Percentiles rank a stretch among this genome's conserved stretches.
phyloP scores from a whole-genome alignment of 1,284 basidiomycete genomes.

The Inonotus obliquus region DNA sequence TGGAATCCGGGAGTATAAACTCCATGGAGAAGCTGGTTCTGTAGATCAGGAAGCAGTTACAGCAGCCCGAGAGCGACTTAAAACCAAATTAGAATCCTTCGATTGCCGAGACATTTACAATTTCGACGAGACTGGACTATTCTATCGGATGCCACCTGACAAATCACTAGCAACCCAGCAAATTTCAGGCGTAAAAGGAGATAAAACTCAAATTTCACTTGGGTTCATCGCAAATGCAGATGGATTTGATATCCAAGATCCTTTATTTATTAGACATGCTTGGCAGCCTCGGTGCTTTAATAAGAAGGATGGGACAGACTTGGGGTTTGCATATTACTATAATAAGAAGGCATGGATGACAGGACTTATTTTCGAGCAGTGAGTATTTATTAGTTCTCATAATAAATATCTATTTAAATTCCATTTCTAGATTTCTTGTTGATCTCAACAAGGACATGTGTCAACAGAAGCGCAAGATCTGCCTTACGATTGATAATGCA shows the following conservation, averaged over 20 bases:
- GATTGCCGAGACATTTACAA: conserved; percentile 14
- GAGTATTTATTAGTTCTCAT: conserved; percentile 11
- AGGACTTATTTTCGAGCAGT: conserved; percentile 31
- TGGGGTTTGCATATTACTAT: conserved; percentile 31
- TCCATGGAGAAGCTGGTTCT: conserved; percentile 37
- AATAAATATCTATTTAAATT: background rate
- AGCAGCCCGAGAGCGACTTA: conserved; percentile 22
- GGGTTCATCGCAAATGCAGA: conserved; percentile 28
- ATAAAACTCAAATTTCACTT: conserved; percentile 30
- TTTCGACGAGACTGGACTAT: conserved; percentile 4
- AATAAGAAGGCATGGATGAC: conserved; percentile 37
- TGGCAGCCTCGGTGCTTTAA: conserved; percentile 29
- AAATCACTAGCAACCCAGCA: background rate
- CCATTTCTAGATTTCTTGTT: background rate
- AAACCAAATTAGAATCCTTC: conserved; percentile 24
- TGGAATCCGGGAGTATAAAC: background rate
- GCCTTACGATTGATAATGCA: conserved; percentile 4
- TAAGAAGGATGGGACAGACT: conserved; percentile 18
- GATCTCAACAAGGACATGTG: background rate
- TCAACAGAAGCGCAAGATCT: background rate
- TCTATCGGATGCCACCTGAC: background rate
- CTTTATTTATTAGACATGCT: conserved; percentile 33
- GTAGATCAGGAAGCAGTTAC: conserved; percentile 26
- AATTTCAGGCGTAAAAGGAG: conserved; percentile 27
- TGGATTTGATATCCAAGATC: conserved; percentile 28